Evolutionary conservation across 2,329 filamentous ascomycete genomes (phyloP).

Genomic region (Clonostachys solani): DNA sequence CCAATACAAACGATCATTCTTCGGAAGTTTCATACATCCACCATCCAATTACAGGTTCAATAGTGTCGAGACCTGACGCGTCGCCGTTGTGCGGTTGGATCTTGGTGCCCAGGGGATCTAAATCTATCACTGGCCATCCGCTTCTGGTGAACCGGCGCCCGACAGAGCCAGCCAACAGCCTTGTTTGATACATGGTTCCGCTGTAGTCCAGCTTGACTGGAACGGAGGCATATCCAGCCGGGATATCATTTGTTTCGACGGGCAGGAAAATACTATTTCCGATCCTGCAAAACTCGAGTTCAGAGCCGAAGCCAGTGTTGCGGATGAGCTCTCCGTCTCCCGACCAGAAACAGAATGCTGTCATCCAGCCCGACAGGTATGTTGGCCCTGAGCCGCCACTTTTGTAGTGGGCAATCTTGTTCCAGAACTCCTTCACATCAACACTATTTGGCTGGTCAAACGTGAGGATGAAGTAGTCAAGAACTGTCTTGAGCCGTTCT

Average conservation of each 20-base stretch:
- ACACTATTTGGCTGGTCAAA: slow-evolving; percentile 21
- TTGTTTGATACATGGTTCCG: not conserved
- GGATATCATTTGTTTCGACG: not conserved
- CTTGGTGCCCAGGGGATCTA: not conserved
- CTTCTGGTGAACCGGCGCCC: not conserved
- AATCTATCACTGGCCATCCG: not conserved
- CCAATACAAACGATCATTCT: too few relatives aligned
- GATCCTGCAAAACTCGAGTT: not conserved
- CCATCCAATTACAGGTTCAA: not conserved
- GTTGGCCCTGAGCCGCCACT: not conserved
- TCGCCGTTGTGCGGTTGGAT: not conserved
- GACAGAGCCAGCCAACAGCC: slow-evolving; percentile 1
- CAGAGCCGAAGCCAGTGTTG: not conserved
- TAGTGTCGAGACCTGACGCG: not conserved
- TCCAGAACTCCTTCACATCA: slow-evolving; percentile 30
- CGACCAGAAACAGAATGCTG: not conserved
- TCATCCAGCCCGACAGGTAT: slow-evolving; percentile 1
- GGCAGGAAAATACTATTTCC: not conserved
- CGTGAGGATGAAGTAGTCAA: slow-evolving; percentile 27
- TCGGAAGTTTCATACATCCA: slow-evolving; percentile 1
- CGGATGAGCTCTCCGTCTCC: not conserved
- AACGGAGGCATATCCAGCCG: not conserved
- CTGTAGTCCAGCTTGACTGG: not conserved
- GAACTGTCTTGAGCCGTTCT: slow-evolving; percentile 26
- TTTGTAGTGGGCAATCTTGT: slow-evolving; percentile 6